Percentiles rank a stretch among this genome's conserved stretches.
Evolutionary conservation across 1,284 basidiomycete species (phyloP).

Genomic region (Sporisorium sorghi): DNA sequence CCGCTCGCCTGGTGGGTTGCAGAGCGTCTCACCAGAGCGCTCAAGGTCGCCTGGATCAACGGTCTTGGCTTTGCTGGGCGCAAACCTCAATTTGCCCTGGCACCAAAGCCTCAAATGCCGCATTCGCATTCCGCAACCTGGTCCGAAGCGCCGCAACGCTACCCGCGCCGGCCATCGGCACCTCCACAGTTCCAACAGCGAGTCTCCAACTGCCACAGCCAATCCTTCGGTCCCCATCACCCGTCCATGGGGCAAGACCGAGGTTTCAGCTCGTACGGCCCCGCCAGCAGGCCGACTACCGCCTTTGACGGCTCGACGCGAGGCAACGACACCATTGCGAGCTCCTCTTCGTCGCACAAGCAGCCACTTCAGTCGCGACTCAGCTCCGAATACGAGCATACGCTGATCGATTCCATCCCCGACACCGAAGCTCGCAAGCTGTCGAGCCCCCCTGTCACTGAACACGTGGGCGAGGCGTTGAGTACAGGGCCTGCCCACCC

Average conservation of each 20-base stretch:
- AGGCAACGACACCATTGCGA: conserved; percentile 29
- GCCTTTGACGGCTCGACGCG: conserved; percentile 23
- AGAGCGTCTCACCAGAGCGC: conserved; percentile 72
- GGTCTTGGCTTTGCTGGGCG: conserved; percentile 70
- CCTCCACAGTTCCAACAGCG: conserved; percentile 12
- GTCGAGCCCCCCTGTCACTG: conserved; percentile 25
- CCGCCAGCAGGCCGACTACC: conserved; percentile 13
- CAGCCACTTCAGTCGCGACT: conserved; percentile 12
- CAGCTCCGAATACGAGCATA: conserved; percentile 46
- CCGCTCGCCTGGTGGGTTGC: conserved; percentile 74
- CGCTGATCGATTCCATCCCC: conserved; percentile 29
- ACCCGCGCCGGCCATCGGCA: conserved; percentile 12
- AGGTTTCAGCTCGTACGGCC: background rate
- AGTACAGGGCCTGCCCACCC: conserved; percentile 26
- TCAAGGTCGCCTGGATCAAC: conserved; percentile 78
- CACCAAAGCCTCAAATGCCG: conserved; percentile 32
- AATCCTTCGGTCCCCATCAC: conserved; percentile 12
- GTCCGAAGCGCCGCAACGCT: conserved; percentile 20
- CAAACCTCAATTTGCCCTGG: conserved; percentile 55
- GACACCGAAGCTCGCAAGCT: conserved; percentile 31
- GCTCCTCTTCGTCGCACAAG: conserved; percentile 41
- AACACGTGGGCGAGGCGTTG: conserved; percentile 6
- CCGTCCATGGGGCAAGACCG: conserved; percentile 7
- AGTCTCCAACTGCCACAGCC: conserved; percentile 6
- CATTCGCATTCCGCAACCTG: conserved; percentile 16